Percentiles rank a stretch among this genome's conserved stretches.
phyloP scores from a whole-genome alignment of 352 stramenopile genomes.

The Phytophthora cryptogea region DNA sequence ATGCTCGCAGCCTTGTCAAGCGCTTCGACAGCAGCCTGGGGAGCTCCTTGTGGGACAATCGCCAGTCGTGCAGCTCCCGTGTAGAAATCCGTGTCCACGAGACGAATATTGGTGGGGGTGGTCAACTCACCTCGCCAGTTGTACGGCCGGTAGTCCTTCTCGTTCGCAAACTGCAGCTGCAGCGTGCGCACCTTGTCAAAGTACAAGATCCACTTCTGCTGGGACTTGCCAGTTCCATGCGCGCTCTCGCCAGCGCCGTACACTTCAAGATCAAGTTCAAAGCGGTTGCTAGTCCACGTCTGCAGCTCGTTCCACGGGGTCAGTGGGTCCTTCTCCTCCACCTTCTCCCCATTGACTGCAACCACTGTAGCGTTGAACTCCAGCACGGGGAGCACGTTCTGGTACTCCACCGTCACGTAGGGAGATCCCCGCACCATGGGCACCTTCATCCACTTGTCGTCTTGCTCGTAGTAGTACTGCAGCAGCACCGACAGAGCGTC shows the following conservation, averaged over 20 bases:
- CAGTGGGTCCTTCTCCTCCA: conserved; percentile 37
- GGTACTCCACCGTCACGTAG: conserved; percentile 86
- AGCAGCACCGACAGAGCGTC: conserved; percentile 71
- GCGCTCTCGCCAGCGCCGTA: conserved; percentile 51
- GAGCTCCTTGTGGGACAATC: conserved; percentile 49
- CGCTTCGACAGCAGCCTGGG: conserved; percentile 25
- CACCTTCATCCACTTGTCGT: conserved; percentile 56
- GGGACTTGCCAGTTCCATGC: conserved; percentile 20
- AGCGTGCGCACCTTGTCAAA: conserved; percentile 70
- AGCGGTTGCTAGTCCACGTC: conserved; percentile 61
- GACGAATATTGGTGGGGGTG: conserved; percentile 69
- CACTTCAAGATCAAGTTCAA: conserved; percentile 72
- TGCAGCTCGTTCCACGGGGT: conserved; percentile 31
- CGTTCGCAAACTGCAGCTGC: conserved; percentile 63
- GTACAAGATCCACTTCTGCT: conserved; percentile 78
- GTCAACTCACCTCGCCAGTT: conserved; percentile 69
- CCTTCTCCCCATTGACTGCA: conserved; percentile 51
- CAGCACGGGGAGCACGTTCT: conserved; percentile 64
- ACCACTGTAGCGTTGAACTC: conserved; percentile 70
- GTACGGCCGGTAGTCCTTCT: conserved; percentile 71
- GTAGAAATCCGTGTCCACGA: conserved; percentile 73
- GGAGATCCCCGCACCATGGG: conserved; percentile 69
- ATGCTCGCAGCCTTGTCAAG: conserved; percentile 60
- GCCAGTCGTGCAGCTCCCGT: conserved; percentile 60
- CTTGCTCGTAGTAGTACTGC: conserved; percentile 54